Conservation (phyloP, 2,329 filamentous ascomycete species). For the Juglanconis oblonga region DNA sequence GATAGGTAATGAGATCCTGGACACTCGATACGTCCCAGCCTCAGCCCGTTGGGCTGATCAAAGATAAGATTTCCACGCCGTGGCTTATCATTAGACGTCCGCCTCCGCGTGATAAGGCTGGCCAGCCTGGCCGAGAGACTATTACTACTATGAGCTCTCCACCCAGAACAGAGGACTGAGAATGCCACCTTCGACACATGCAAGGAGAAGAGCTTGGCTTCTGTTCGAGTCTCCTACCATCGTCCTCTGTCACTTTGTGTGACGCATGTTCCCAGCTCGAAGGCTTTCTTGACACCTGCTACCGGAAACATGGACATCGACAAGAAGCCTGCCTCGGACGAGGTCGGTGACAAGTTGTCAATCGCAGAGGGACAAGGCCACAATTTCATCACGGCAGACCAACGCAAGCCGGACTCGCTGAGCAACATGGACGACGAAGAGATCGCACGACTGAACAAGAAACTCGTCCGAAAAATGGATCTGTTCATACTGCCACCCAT, state of each 20-base stretch:
- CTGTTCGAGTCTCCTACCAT: not conserved
- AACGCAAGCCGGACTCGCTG: constrained; percentile 14
- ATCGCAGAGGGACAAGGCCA: constrained; percentile 15
- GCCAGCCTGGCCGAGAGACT: not conserved
- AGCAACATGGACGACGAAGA: constrained; percentile 5
- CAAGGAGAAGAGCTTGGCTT: too few species aligned
- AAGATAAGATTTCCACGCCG: not conserved
- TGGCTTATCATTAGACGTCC: not conserved
- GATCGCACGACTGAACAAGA: constrained; percentile 14
- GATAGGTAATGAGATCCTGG: not conserved
- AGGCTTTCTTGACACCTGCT: not conserved
- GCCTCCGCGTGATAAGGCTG: not conserved
- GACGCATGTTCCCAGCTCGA: not conserved
- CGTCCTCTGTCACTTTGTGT: not conserved
- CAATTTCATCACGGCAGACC: not conserved
- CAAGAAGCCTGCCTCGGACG: constrained; percentile 6
- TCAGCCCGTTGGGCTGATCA: not conserved
- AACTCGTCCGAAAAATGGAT: constrained; percentile 19
- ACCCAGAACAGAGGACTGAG: too few species aligned
- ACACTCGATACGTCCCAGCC: too few species aligned
- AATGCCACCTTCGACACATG: too few species aligned
- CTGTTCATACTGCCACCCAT: constrained; percentile 23
- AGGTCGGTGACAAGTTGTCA: constrained; percentile 13
- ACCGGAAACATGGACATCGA: constrained; percentile 6
- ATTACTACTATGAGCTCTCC: not conserved